Base-by-base conservation (phyloP, 495 filamentous ascomycete genomes). In the Immersiella caudata region DNA sequence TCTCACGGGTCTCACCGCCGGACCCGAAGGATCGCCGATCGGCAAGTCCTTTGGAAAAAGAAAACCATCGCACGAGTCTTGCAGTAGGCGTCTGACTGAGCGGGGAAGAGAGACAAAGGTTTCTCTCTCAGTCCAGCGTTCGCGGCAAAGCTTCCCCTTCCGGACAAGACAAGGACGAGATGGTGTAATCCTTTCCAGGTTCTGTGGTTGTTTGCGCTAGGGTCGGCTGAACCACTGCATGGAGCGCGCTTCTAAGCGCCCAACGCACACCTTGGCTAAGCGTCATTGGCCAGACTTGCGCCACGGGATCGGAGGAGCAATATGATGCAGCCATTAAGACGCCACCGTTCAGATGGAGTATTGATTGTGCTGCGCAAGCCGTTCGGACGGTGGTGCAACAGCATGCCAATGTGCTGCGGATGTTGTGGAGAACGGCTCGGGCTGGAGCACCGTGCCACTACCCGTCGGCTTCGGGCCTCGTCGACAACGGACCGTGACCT, bases 221-320 rank as follows among this genome's bases (percentile, higher is more conserved):
- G 29, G 63, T 58, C 52, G 61, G 46, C 61, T 64, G 46, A 35
- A 64, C 16, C 26, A 25, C 63, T 72, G 70, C 73, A 70, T 54
- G 25, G 49, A n/a, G 54, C 68, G 74, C 74, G 74, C 74, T 73
- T 75, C 55, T 76, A 76, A 75, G 74, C 74, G 74, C 74, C 63
- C 21, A 21, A 18, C 58, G 35, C 49, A 27, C n/a, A 50, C 60
- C 67, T 63, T 68, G 57, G 33, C 36, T 8, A 18, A 1, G 5
- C 36, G 0, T n/a, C 3, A 76, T 76, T 76, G 70, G 74, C 35
- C 66, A 20, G 40, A 54, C 68, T 73, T 66, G 62, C 74, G 74
- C 74, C 74, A 71, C 70, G 21, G 14, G 60, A 68, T 59, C 59
- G 46, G 14, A 27, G 24, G 20, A 35, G 25, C 63, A 67, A 66